These are phyloP conservation scores for Botrytis fabae DNA, from an alignment of 2,329 filamentous ascomycete species.

Conservation along the genomic window DNA sequence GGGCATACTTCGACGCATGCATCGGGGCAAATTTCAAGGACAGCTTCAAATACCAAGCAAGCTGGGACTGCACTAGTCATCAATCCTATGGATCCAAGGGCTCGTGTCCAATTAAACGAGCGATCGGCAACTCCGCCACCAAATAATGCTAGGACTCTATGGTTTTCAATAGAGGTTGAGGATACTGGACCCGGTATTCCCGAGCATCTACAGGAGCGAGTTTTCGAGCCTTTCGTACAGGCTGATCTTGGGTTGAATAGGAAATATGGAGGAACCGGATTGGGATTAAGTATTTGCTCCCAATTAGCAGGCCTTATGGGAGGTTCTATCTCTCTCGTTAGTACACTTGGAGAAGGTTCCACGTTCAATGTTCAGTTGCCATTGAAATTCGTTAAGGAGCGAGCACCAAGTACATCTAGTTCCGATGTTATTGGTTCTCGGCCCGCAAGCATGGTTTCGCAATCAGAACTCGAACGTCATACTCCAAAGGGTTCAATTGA, in stretches of 20 bases:
- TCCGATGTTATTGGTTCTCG: slow-evolving; percentile 38
- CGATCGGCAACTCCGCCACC: slow-evolving; percentile 62
- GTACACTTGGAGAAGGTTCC: slow-evolving; percentile 71
- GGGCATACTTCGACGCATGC: slow-evolving; percentile 8
- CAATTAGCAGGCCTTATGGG: slow-evolving; percentile 84
- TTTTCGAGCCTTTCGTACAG: slow-evolving; percentile 94
- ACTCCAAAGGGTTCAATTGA: slow-evolving; percentile 18
- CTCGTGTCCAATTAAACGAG: slow-evolving; percentile 47
- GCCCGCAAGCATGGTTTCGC: slow-evolving; percentile 28
- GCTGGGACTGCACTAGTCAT: slow-evolving; percentile 58
- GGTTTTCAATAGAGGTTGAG: slow-evolving; percentile 85
- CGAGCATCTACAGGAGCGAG: slow-evolving; percentile 71
- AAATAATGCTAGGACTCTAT: slow-evolving; percentile 60
- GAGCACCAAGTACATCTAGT: slow-evolving; percentile 31
- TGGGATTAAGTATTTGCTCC: slow-evolving; percentile 86
- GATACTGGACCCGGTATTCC: slow-evolving; percentile 88
- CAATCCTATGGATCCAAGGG: slow-evolving; percentile 56
- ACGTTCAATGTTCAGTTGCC: slow-evolving; percentile 83
- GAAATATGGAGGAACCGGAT: slow-evolving; percentile 84
- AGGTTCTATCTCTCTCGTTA: slow-evolving; percentile 71
- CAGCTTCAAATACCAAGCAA: slow-evolving; percentile 38
- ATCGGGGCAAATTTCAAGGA: slow-evolving; percentile 46
- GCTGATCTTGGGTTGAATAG: slow-evolving; percentile 87
- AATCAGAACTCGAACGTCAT: slow-evolving; percentile 18
- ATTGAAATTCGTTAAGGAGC: slow-evolving; percentile 49